Conservation (phyloP, 192 early-diverging fungal genomes). For the Coemansia sp. region DNA sequence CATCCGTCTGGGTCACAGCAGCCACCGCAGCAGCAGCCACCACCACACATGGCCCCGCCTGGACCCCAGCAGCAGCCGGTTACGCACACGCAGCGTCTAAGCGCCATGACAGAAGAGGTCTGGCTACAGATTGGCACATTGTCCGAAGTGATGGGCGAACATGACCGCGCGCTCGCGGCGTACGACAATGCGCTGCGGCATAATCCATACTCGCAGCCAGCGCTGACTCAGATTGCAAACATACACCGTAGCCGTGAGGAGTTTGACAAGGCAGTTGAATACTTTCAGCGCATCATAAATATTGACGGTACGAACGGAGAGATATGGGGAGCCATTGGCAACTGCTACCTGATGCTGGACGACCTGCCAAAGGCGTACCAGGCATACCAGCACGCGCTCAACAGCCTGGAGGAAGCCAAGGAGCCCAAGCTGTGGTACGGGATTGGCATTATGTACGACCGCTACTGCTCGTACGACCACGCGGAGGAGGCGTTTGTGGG, state of each 20-base stretch:
- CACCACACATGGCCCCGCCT: constrained; percentile 8
- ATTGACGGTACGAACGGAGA: constrained; percentile 87
- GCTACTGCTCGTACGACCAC: constrained; percentile 94
- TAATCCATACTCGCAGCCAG: constrained; percentile 85
- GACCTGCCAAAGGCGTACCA: constrained; percentile 91
- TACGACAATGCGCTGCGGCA: constrained; percentile 91
- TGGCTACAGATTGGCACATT: constrained; percentile 57
- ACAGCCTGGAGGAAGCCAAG: constrained; percentile 88
- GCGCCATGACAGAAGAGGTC: constrained; percentile 38
- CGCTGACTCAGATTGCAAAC: constrained; percentile 77
- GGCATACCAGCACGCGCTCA: constrained; percentile 95
- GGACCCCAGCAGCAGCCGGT: constrained; percentile 13
- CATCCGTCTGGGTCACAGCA: constrained; percentile 9
- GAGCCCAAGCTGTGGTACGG: constrained; percentile 99
- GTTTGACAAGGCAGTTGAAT: constrained; percentile 83
- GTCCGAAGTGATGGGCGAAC: constrained; percentile 71
- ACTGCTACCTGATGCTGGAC: constrained; percentile 96
- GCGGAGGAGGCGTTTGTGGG: constrained; percentile 95
- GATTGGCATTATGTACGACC: constrained; percentile 95
- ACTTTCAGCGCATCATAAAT: constrained; percentile 84
- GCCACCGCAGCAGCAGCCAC: constrained; percentile 10
- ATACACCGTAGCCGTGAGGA: constrained; percentile 82
- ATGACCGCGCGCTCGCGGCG: constrained; percentile 77
- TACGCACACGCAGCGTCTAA: constrained; percentile 41
- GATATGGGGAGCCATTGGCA: constrained; percentile 91